Evolutionary conservation across 352 stramenopile species (phyloP).

Genomic region (Phytopythium litorale): DNA sequence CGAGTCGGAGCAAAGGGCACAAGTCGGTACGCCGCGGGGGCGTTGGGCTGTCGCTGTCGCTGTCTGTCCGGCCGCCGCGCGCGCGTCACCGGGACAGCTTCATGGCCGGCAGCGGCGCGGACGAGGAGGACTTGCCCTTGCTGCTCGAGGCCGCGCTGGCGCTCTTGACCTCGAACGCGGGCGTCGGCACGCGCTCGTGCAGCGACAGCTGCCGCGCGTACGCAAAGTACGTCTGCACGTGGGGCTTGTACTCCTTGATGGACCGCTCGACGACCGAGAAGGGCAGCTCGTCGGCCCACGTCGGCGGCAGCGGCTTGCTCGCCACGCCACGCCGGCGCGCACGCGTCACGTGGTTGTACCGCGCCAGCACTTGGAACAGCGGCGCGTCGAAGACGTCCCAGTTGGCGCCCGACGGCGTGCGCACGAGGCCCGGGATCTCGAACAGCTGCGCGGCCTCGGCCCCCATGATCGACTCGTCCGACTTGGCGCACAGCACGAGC

Average conservation of each 20-base stretch:
- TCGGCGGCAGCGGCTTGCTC: slow-evolving; percentile 10
- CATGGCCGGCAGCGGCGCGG: slow-evolving; percentile 1
- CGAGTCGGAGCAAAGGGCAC: neutral
- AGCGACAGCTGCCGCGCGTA: slow-evolving; percentile 53
- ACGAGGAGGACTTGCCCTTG: neutral
- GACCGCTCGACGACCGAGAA: slow-evolving; percentile 41
- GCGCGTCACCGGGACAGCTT: slow-evolving; percentile 2
- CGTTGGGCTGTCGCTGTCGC: neutral
- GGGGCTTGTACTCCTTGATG: slow-evolving; percentile 60
- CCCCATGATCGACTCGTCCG: slow-evolving; percentile 70
- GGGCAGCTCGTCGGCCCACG: slow-evolving; percentile 44
- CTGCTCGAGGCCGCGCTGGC: neutral
- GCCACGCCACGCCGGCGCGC: slow-evolving; percentile 10
- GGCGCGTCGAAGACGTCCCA: slow-evolving; percentile 67
- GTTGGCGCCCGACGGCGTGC: slow-evolving; percentile 20
- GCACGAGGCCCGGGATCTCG: slow-evolving; percentile 66
- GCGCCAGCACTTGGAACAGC: slow-evolving; percentile 45
- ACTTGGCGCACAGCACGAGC: slow-evolving; percentile 62
- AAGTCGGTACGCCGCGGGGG: neutral
- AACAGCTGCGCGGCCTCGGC: slow-evolving; percentile 55
- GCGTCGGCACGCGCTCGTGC: slow-evolving; percentile 61
- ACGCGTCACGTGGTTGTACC: slow-evolving; percentile 47
- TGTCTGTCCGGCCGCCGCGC: neutral
- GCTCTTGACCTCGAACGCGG: slow-evolving; percentile 46
- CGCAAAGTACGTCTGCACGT: slow-evolving; percentile 68